phyloP scores from a whole-genome alignment of 2,329 filamentous ascomycete genomes.

The Drechslerella coelobrocha region DNA sequence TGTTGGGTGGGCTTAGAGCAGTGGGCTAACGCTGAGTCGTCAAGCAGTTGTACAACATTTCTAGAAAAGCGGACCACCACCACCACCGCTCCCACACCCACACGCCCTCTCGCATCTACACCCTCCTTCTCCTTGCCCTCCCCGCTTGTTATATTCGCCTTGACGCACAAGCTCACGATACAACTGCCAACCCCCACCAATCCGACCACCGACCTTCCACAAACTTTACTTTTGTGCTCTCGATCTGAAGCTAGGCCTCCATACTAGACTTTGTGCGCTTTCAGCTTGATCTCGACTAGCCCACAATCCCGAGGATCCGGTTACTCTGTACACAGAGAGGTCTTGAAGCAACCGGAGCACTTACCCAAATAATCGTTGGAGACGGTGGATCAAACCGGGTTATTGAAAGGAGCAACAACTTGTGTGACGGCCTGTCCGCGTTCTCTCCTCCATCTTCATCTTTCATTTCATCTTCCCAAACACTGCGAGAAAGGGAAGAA shows the following conservation, averaged over 20 bases:
- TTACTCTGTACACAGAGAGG: slow-evolving; percentile 29
- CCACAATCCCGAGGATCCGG: slow-evolving; percentile 35
- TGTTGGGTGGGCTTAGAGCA: background rate
- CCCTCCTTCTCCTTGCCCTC: slow-evolving; percentile 7
- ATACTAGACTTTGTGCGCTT: slow-evolving; percentile 21
- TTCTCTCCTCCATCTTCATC: background rate
- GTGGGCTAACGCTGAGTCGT: slow-evolving; percentile 4
- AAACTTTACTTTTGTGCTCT: slow-evolving; percentile 21
- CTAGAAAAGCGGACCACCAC: slow-evolving; percentile 23
- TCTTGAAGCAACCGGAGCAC: slow-evolving; percentile 42
- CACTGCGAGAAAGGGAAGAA: slow-evolving; percentile 12
- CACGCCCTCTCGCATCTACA: background rate
- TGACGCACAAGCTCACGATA: background rate
- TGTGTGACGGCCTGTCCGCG: slow-evolving; percentile 40
- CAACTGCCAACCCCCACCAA: slow-evolving; percentile 4
- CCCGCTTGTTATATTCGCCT: background rate
- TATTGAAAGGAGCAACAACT: slow-evolving; percentile 15
- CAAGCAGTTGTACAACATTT: slow-evolving; percentile 37
- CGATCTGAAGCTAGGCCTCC: slow-evolving; percentile 29
- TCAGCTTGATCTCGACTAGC: slow-evolving; percentile 36
- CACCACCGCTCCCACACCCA: background rate
- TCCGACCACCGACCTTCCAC: slow-evolving; percentile 25
- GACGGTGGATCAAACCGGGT: slow-evolving; percentile 16
- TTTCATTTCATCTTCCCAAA: background rate
- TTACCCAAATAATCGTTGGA: slow-evolving; percentile 48